A percentile compares a stretch with the other conserved stretches of the same genome.
Conservation (phyloP, 768 basidiomycete species). For the Psilocybe sp. region DNA sequence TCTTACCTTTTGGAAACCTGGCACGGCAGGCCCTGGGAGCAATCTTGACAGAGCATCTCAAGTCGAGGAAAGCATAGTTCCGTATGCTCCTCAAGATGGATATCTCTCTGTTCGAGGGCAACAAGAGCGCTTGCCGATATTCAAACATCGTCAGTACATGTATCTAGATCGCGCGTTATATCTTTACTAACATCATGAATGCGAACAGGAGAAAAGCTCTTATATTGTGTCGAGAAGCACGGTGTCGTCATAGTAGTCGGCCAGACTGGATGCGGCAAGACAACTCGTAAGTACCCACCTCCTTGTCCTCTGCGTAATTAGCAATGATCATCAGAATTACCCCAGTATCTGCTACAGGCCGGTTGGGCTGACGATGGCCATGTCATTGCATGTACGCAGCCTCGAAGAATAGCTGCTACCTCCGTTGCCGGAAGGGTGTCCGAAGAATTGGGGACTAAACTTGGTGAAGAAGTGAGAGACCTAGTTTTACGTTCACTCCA, state of each 20-base stretch:
- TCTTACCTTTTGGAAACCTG: conserved; percentile 88
- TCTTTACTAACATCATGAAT: neutral
- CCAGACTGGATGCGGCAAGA: conserved; percentile 97
- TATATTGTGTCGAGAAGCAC: conserved; percentile 82
- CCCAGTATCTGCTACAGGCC: conserved; percentile 90
- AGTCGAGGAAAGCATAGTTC: conserved; percentile 68
- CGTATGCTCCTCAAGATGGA: conserved; percentile 55
- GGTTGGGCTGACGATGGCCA: conserved; percentile 87
- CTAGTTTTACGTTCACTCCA: neutral
- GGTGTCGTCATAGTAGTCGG: conserved; percentile 88
- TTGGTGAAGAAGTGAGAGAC: conserved; percentile 79
- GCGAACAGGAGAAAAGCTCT: conserved; percentile 66
- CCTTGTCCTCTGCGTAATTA: conserved; percentile 6
- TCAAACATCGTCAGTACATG: conserved; percentile 72
- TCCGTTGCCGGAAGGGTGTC: conserved; percentile 91
- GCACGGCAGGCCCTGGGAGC: conserved; percentile 80
- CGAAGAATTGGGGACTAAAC: conserved; percentile 80
- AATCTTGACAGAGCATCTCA: conserved; percentile 82
- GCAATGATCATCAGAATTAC: conserved; percentile 64
- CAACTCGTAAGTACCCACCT: conserved; percentile 70
- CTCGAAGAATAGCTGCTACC: conserved; percentile 90
- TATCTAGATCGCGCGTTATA: neutral
- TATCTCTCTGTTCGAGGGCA: conserved; percentile 69
- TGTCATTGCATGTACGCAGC: conserved; percentile 91
- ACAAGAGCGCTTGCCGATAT: conserved; percentile 83